Base-by-base conservation (phyloP, 768 basidiomycete genomes). In the Lactifluus echinatus region DNA sequence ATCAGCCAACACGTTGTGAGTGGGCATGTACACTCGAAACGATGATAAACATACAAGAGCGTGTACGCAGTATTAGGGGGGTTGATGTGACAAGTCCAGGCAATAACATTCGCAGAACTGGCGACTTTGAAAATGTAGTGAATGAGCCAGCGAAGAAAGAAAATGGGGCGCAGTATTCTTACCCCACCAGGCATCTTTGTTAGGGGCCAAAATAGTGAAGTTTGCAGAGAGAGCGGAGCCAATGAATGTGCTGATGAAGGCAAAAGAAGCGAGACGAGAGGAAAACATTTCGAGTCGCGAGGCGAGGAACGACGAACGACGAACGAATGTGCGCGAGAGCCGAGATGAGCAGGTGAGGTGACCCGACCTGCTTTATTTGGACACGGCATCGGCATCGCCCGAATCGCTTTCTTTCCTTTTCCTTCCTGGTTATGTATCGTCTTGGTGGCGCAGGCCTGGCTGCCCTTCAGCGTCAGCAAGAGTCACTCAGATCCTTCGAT, bases 391-490 rank as follows among this genome's bases (percentile, higher is more conserved):
- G 55, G 55, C 47, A 56, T 49, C 12, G 14, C 15, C 55, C 55
- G 55, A 31, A 31, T 31, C 31, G n/a, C n/a, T n/a, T n/a, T n/a
- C n/a, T n/a, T n/a, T n/a, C n/a, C n/a, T n/a, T n/a, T n/a, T n/a
- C 36, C 12, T 36, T 21, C 15, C 15, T 5, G 33, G 17, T 19
- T 7, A 89, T 88, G 87, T 81, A 85, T 69, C 75, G 89, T 60
- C 75, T 79, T 2, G 82, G 89, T 56, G 91, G 93, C 23, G 89
- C 85, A 47, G 93, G 93, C 1, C 75, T 95, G 17, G 90, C 91
- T 2, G 93, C 89, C 10, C 87, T 98, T 56, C 88, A 93, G 55
- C 77, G 89, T n/a, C 89, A 93, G 66, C 83, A 87, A 56, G 82
- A 87, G 64, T 85, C 89, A 8, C 78, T 87, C 33, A 80, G 81